phyloP scores from a whole-genome alignment of 2,329 filamentous ascomycete species.

The Clarireedia homoeocarpa region DNA sequence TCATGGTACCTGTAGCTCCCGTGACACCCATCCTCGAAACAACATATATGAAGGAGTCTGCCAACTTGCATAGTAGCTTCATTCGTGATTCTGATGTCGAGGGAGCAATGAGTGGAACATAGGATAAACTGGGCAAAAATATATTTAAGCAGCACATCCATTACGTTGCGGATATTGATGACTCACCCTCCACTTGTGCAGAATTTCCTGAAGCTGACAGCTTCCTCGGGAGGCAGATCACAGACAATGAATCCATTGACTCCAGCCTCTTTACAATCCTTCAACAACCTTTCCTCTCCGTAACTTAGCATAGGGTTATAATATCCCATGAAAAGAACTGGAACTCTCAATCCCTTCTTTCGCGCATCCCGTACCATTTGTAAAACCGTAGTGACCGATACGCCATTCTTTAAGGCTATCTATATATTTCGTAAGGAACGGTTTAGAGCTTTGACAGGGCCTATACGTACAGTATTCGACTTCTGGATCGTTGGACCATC shows the following conservation, averaged over 20 bases:
- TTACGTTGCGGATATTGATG: background rate
- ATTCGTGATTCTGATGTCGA: constrained; percentile 88
- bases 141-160: constrained; percentile 8
- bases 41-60: constrained; percentile 98
- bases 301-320: constrained; percentile 95
- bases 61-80: constrained; percentile 92
- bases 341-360: constrained; percentile 66
- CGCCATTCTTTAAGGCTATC: constrained; percentile 77
- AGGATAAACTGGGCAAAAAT: constrained; percentile 58
- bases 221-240: constrained; percentile 92
- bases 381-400: constrained; percentile 72
- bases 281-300: constrained; percentile 81
- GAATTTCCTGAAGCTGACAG: constrained; percentile 79
- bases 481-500: constrained; percentile 96
- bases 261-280: constrained; percentile 75
- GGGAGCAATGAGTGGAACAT: constrained; percentile 93
- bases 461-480: constrained; percentile 65
- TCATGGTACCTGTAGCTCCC: constrained; percentile 73
- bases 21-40: constrained; percentile 97
- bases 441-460: background rate
- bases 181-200: constrained; percentile 69
- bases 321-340: constrained; percentile 95
- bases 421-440: constrained; percentile 23
- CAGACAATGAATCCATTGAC: constrained; percentile 97
- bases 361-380: constrained; percentile 79